Base-by-base conservation (phyloP, 352 stramenopile genomes). In the Globisporangium okanoganense region DNA sequence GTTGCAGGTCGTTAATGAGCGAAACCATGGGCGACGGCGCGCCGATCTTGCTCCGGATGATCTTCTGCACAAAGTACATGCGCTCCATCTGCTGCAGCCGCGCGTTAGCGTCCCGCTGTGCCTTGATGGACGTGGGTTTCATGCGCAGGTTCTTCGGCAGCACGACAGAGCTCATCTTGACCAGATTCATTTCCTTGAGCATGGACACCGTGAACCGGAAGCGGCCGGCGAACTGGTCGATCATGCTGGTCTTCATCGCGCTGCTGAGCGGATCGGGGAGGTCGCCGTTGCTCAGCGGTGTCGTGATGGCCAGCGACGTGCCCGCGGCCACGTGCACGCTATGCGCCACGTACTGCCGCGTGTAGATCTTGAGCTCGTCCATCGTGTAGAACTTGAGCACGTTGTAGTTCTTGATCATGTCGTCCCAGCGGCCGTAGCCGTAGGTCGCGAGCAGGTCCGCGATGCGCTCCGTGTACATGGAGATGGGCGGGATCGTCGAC, bases 371-470 rank as follows among this genome's bases (percentile, higher is more conserved):
- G 9, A 96, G 25, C 36, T 84, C 71, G 12, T 50, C 25, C 18
- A 75, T 38, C 7, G 77, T 52, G 61, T 92, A 92, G 18, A 50
- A 58, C 29, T 63, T 48, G 40, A 97, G 64, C 1, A 51, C 31
- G 0, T 55, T 43, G 25, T 56, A 66, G 47, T 56, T 53, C 1
- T 64, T 69, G 35, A 72, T 66, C 45, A 96, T 90, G 12, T 89
- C 77, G 24, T 85, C 65, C 88, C 88, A 97, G 22, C 88, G 81
- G 3, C 87, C 88, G 56, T 95, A 97, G 44, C 90, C 90, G 58
- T 81, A 94, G 5, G 56, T 70, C 20, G 72, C 64, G 5, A 97
- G 59, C 48, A 81, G 22, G 6, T 92, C 78, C 12, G 50, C 51
- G 29, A 93, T 70, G 10, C 54, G 63, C 5, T 87, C 73, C 29